Base-by-base conservation (phyloP, 257 asterid species). In the Oldenlandia corymbosa region DNA sequence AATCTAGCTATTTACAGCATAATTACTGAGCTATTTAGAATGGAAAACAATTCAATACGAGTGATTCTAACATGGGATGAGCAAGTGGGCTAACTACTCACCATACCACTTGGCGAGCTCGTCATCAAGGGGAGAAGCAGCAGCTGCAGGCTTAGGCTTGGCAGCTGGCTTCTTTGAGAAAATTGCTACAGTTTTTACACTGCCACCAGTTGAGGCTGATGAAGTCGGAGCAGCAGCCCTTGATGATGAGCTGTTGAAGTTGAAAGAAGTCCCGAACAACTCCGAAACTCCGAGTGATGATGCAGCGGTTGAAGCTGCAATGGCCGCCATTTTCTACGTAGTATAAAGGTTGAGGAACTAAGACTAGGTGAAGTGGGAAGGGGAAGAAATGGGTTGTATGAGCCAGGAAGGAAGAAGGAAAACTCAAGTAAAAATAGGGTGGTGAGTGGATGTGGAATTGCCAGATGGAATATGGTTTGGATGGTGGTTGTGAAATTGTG, bases 81-180 rank as follows among this genome's bases (percentile, higher is more conserved):
- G 55, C 16, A 18, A 28, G 50, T 27, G 53, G 51, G 16, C 3
- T n/a, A 2, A 9, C 12, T 20, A 77, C 95, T 78, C 66, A 91
- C 98, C 98, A 64, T 89, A 92, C 98, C 98, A 92, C 95, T 92
- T 92, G 85, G 98, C 85, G 74, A 92, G 97, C 92, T 92, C 98
- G 20, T 89, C 95, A 68, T 76, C 65, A 7, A 74, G 75, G 0
- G 95, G 80, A 64, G 96, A 62, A 51, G 71, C 82, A 2, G 80
- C 76, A 1, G 84, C 76, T 3, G 67, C 82, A 5, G 84, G 49
- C 81, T 91, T 91, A 50, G 91, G 27, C 73, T 87, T 90, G 53
- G 92, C 72, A 12, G 88, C 77, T 2, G 87, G 70, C 73, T 80
- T 77, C 88, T 83, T 89, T 31, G 84, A 71, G 85, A 89, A 92